Evolutionary conservation across 2,329 filamentous ascomycete species (phyloP).

Genomic region (Alternaria burnsii): DNA sequence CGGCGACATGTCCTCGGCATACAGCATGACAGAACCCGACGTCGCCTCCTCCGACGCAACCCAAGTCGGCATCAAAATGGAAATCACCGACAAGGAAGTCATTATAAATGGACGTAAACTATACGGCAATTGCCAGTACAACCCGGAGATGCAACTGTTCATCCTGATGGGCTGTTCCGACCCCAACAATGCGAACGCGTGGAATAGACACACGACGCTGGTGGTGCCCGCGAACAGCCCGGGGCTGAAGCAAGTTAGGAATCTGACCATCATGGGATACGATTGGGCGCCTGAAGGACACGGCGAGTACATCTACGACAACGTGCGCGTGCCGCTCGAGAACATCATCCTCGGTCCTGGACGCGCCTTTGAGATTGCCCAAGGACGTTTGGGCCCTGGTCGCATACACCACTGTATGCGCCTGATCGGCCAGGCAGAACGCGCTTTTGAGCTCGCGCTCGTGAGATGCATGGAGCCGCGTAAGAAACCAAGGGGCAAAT

Average conservation of each 20-base stretch:
- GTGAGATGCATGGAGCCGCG: slow-evolving; percentile 49
- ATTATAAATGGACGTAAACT: slow-evolving; percentile 55
- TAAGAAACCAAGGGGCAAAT: slow-evolving; percentile 53
- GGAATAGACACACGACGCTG: slow-evolving; percentile 52
- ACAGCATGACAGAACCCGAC: slow-evolving; percentile 62
- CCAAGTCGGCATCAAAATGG: slow-evolving; percentile 54
- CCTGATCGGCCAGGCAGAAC: slow-evolving; percentile 55
- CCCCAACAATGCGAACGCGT: slow-evolving; percentile 51
- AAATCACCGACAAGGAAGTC: slow-evolving; percentile 50
- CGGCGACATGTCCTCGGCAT: slow-evolving; percentile 59
- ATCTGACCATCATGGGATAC: slow-evolving; percentile 55
- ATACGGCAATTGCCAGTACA: slow-evolving; percentile 53
- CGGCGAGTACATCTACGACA: slow-evolving; percentile 54
- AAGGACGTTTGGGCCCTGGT: slow-evolving; percentile 53
- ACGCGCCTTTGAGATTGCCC: slow-evolving; percentile 55
- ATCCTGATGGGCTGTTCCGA: slow-evolving; percentile 53
- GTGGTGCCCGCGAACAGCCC: slow-evolving; percentile 51
- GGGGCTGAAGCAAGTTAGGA: slow-evolving; percentile 52
- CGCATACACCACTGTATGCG: slow-evolving; percentile 57
- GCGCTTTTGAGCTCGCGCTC: slow-evolving; percentile 53
- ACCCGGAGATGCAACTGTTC: slow-evolving; percentile 48
- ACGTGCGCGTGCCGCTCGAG: slow-evolving; percentile 52
- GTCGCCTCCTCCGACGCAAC: slow-evolving; percentile 61
- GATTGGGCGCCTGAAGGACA: slow-evolving; percentile 56
- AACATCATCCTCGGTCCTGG: slow-evolving; percentile 56